phyloP scores from a whole-genome alignment of 2,329 filamentous ascomycete genomes.

The Phialophora tarda region DNA sequence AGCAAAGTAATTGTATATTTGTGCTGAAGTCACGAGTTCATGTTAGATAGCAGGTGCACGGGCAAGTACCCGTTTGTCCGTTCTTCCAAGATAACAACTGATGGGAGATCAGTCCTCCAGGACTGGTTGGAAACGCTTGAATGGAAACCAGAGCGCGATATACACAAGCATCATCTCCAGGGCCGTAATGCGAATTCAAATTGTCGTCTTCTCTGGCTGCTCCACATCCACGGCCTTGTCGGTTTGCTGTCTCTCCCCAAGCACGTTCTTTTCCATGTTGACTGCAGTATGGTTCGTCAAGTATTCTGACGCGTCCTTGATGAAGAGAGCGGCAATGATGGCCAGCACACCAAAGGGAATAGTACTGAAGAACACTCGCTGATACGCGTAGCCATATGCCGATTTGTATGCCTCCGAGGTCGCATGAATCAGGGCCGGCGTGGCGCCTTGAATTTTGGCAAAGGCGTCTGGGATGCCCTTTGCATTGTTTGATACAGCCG shows the following conservation, averaged over 20 bases:
- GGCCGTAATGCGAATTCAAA: background rate
- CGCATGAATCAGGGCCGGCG: conserved; percentile 43
- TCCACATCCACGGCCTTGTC: conserved; percentile 13
- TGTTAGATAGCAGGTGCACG: background rate
- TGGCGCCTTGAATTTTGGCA: conserved; percentile 45
- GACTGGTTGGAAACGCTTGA: background rate
- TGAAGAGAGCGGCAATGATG: conserved; percentile 21
- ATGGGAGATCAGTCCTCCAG: background rate
- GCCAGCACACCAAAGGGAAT: conserved; percentile 37
- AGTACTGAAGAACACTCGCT: conserved; percentile 47
- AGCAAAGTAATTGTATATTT: background rate
- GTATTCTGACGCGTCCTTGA: conserved; percentile 22
- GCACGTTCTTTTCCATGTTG: conserved; percentile 21
- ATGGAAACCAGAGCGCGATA: background rate
- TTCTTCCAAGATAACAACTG: background rate
- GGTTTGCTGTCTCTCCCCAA: conserved; percentile 6
- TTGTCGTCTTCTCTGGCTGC: conserved; percentile 15
- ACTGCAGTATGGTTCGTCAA: conserved; percentile 26
- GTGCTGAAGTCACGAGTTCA: background rate
- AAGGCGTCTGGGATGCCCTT: conserved; percentile 37
- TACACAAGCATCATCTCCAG: background rate
- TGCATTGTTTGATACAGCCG: conserved; percentile 44
- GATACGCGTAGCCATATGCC: conserved; percentile 52
- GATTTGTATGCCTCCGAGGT: conserved; percentile 46
- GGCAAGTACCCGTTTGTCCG: background rate